Evolutionary conservation across 345 rosid species (phyloP), one percentile per base, ranked within the genome.

Genomic region (Salix dunnii): DNA sequence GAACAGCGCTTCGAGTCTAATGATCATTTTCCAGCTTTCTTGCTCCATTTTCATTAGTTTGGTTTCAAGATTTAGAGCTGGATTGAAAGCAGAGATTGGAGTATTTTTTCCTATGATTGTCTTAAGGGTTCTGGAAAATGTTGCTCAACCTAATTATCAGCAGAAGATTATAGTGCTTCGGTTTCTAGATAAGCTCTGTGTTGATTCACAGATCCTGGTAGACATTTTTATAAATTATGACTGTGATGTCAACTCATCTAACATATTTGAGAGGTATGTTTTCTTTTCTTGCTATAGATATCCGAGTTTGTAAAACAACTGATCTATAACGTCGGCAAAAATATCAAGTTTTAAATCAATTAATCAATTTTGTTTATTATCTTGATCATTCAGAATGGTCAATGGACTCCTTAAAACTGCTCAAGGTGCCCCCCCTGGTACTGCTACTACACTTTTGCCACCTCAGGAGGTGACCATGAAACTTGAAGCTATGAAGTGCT

Each of bases 381-480:
- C 62, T 65, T 75, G 70, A 58, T 74, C 69, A 78, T 75, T 63
- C 88, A 96, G 99, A 86, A 92, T 96, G 97, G 99, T 96, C 86
- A 96, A 92, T 87, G 99, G 99, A 84, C 97, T 96, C 84, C 97
- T 96, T 80, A 96, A 96, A 90, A 96, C 98, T 79, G 97, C 98
- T 70, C 99, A 94, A 89, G 99, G 99, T 81, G 91, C 89, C 62
- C 97, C 93, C 67, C 97, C 98, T 40, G 93, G 97, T 74, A 82
- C 91, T 58, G 82, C 86, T 74, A 91, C 98, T 78, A 87, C 94
- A 16, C 81, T 96, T 49, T 83, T 94, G 87, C 98, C 97, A 36
- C 97, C 97, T 65, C 99, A 96, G 86, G 99, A 96, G 84, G 86
- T 80, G 67, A 88, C 89, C 67, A 87, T 92, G 97, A 96, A 94